phyloP scores from a whole-genome alignment of 2,329 filamentous ascomycete genomes.

The Arthrobotrys iridis region DNA sequence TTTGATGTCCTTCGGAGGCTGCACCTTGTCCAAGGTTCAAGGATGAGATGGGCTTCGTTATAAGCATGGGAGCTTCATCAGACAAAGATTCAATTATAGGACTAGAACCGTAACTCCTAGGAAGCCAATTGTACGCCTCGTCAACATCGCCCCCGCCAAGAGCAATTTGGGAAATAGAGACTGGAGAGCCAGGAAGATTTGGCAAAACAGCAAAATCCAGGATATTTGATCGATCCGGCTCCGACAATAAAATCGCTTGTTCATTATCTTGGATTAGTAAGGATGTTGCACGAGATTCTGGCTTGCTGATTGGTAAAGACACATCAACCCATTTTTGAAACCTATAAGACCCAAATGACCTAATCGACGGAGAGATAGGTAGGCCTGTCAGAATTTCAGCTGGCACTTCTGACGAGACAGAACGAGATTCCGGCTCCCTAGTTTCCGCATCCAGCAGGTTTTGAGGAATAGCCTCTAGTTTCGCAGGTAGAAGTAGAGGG shows the following conservation, averaged over 20 bases:
- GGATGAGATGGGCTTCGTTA: background rate
- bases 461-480: background rate
- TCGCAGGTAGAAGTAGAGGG: background rate
- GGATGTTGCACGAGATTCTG: background rate
- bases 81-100: background rate
- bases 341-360: background rate
- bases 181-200: slow-evolving; percentile 20
- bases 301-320: background rate
- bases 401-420: background rate
- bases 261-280: background rate
- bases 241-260: too few relatives aligned
- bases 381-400: background rate
- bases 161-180: background rate
- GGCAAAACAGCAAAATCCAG: background rate
- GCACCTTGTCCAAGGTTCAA: background rate
- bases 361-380: slow-evolving; percentile 13
- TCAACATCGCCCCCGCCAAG: background rate
- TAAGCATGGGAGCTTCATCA: background rate
- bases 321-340: background rate
- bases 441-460: background rate
- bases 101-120: slow-evolving; percentile 11
- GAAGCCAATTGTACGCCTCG: background rate
- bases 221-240: background rate
- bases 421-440: background rate
- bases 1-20: background rate